phyloP scores from a whole-genome alignment of 257 asterid species.

The Plectranthus barbatus region DNA sequence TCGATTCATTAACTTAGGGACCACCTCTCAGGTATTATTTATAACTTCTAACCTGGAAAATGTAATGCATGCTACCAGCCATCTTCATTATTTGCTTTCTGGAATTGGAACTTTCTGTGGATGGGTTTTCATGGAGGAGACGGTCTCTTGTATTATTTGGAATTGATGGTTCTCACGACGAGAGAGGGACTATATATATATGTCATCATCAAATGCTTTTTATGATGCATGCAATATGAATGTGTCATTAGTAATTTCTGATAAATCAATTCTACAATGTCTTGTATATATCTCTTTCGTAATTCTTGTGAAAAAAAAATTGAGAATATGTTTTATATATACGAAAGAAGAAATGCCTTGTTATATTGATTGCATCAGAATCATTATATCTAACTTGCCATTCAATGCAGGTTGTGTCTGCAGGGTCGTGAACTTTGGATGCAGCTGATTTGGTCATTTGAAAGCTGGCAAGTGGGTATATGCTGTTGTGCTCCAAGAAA shows the following conservation, averaged over 20 bases:
- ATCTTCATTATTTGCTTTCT: background rate
- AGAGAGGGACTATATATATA: background rate
- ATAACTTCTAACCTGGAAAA: conserved; percentile 2
- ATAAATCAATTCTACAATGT: background rate
- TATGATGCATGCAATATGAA: background rate
- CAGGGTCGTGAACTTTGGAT: conserved; percentile 65
- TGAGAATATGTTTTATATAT: background rate
- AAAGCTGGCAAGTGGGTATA: conserved; percentile 44
- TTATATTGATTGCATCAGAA: background rate
- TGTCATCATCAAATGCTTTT: background rate
- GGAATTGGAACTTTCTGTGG: background rate
- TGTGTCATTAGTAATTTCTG: background rate
- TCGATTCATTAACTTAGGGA: background rate
- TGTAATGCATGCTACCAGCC: background rate
- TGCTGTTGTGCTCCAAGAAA: conserved; percentile 68
- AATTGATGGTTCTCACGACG: background rate
- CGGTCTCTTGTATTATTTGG: background rate
- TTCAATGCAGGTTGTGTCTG: conserved; percentile 48
- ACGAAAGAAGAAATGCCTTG: background rate
- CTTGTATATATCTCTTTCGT: background rate
- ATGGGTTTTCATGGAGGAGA: background rate
- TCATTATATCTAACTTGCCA: background rate
- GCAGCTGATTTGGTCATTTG: conserved; percentile 50
- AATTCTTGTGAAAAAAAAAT: background rate
- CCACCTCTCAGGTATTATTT: conserved; percentile 1